These are phyloP conservation scores for Ophiocytium majus DNA, from an alignment of 352 stramenopile species.

Conservation along the genomic window DNA sequence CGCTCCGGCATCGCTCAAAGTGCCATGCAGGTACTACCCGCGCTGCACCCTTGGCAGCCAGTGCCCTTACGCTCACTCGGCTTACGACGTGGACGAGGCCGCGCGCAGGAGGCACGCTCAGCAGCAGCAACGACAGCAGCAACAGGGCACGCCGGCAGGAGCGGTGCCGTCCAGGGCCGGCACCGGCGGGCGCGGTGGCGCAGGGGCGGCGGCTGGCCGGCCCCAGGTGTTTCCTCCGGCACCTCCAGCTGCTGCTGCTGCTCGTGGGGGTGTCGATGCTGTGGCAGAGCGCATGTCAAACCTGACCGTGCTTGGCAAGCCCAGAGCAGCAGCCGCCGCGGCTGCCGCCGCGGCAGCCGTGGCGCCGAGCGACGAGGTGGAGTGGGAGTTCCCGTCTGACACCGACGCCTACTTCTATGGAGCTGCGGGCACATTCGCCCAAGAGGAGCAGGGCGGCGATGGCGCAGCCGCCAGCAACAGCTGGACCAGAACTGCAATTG, in stretches of 20 bases:
- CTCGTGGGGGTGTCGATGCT: too few species aligned
- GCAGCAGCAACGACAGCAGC: background rate
- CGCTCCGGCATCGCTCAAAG: background rate
- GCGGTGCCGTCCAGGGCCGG: too few species aligned
- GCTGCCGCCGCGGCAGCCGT: too few species aligned
- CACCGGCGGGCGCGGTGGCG: too few species aligned
- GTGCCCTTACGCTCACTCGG: constrained; percentile 33
- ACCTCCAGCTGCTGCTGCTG: too few species aligned
- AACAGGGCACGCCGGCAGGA: background rate
- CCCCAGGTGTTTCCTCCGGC: too few species aligned
- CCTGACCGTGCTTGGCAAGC: background rate
- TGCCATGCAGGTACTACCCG: background rate
- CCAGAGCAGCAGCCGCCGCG: background rate
- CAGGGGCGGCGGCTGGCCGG: too few species aligned
- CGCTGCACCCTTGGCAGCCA: background rate
- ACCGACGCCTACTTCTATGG: constrained; percentile 14
- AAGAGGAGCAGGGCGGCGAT: background rate
- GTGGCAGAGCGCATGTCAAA: background rate
- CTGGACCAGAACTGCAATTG: background rate
- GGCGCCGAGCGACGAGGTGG: constrained; percentile 18
- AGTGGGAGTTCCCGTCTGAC: constrained; percentile 23
- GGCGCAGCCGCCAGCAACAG: background rate
- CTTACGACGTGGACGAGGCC: background rate
- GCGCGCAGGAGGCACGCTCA: background rate
- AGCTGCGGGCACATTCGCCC: background rate